Conservation (phyloP, 768 basidiomycete species). For the Rhodocollybia butyracea region DNA sequence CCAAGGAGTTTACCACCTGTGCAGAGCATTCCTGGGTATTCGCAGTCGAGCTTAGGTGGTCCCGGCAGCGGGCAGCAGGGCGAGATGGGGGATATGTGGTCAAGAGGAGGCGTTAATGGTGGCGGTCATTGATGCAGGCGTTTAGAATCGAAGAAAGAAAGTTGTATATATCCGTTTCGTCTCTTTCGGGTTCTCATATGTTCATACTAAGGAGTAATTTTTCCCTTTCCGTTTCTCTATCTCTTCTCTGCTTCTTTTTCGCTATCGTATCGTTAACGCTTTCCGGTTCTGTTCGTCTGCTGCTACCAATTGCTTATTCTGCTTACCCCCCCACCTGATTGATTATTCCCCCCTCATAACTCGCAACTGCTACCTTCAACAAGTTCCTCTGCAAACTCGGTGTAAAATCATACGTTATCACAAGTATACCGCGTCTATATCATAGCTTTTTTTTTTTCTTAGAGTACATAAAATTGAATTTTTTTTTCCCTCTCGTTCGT, state of each 20-base stretch:
- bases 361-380: too few relatives aligned
- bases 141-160: too few relatives aligned
- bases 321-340: neutral
- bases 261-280: neutral
- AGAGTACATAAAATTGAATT: too few relatives aligned
- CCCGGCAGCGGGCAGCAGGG: neutral
- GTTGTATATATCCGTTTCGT: neutral
- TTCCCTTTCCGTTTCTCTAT: neutral
- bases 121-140: too few relatives aligned
- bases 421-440: too few relatives aligned
- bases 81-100: neutral
- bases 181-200: neutral
- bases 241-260: neutral
- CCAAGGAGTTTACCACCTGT: constrained; percentile 1
- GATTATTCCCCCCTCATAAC: too few relatives aligned
- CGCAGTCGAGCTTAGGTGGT: neutral
- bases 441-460: too few relatives aligned
- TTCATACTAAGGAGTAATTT: neutral
- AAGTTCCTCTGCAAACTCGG: too few relatives aligned
- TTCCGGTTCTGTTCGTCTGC: neutral
- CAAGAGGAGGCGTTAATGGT: neutral
- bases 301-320: neutral
- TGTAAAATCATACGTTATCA: too few relatives aligned
- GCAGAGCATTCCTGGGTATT: constrained; percentile 3
- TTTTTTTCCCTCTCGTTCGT: too few relatives aligned